Percentiles rank a stretch among this genome's conserved stretches.
phyloP scores from a whole-genome alignment of 805 yeast species.

The Ogataea siamensis region DNA sequence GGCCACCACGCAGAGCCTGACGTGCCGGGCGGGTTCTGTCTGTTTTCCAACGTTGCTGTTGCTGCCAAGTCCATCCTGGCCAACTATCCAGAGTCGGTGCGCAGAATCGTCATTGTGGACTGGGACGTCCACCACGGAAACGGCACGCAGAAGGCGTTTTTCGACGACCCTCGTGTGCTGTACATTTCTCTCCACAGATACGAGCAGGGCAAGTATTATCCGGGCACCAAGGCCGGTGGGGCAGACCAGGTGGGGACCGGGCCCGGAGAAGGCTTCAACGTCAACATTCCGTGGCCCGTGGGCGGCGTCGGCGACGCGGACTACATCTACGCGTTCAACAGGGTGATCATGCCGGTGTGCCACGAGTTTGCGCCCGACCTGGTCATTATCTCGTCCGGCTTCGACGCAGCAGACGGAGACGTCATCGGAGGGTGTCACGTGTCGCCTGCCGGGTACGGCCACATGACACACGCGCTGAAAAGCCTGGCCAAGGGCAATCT shows the following conservation, averaged over 20 bases:
- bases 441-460: conserved; percentile 93
- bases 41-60: conserved; percentile 94
- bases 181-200: conserved; percentile 91
- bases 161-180: conserved; percentile 83
- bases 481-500: conserved; percentile 84
- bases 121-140: conserved; percentile 99
- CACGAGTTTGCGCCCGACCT: conserved; percentile 90
- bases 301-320: conserved; percentile 96
- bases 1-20: conserved; percentile 99
- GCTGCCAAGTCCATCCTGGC: conserved; percentile 86
- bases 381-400: conserved; percentile 90
- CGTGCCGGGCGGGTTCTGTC: conserved; percentile 94
- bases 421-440: conserved; percentile 95
- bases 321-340: conserved; percentile 85
- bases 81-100: conserved; percentile 82
- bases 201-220: conserved; percentile 89
- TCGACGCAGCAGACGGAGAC: conserved; percentile 99
- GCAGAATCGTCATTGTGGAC: conserved; percentile 79
- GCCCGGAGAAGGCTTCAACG: conserved; percentile 78
- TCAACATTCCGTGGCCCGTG: conserved; percentile 91
- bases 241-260: conserved; percentile 82
- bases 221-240: conserved; percentile 87
- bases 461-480: conserved; percentile 90
- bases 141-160: conserved; percentile 93
- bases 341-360: conserved; percentile 83